Evolutionary conservation across 2,329 filamentous ascomycete species (phyloP).

Genomic region (Aspergillus japonicus): DNA sequence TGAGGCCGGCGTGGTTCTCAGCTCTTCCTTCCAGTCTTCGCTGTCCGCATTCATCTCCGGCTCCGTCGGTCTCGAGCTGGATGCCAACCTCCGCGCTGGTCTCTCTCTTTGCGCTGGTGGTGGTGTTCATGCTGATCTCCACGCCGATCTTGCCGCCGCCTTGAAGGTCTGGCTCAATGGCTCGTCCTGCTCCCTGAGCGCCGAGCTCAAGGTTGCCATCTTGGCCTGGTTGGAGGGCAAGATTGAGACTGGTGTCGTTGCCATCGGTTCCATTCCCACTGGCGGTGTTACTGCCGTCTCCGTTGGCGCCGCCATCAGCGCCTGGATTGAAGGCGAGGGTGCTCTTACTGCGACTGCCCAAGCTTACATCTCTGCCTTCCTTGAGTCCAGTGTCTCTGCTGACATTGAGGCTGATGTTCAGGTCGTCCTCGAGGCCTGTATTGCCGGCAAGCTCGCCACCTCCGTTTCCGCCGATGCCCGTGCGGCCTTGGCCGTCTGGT

Average conservation of each 20-base stretch:
- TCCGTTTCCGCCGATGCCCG: constrained; percentile 30
- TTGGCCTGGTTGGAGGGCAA: constrained; percentile 35
- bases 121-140: constrained; percentile 31
- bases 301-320: constrained; percentile 33
- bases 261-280: constrained; percentile 27
- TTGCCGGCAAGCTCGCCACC: constrained; percentile 30
- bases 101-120: constrained; percentile 36
- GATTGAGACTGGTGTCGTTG: constrained; percentile 27
- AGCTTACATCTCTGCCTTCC: constrained; percentile 34
- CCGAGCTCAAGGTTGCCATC: constrained; percentile 30
- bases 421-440: constrained; percentile 29
- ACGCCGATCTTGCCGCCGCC: constrained; percentile 32
- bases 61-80: constrained; percentile 21
- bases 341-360: constrained; percentile 28
- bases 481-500: constrained; percentile 33
- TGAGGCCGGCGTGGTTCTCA: constrained; percentile 32
- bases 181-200: constrained; percentile 28
- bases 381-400: constrained; percentile 27
- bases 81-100: constrained; percentile 31
- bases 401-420: constrained; percentile 30
- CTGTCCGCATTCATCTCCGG: constrained; percentile 31
- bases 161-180: constrained; percentile 32
- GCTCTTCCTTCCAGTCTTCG: constrained; percentile 27
- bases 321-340: constrained; percentile 31
- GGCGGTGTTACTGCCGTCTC: constrained; percentile 33